phyloP scores from a whole-genome alignment of 495 filamentous ascomycete species.

The Hapsidospora chrysogenum region DNA sequence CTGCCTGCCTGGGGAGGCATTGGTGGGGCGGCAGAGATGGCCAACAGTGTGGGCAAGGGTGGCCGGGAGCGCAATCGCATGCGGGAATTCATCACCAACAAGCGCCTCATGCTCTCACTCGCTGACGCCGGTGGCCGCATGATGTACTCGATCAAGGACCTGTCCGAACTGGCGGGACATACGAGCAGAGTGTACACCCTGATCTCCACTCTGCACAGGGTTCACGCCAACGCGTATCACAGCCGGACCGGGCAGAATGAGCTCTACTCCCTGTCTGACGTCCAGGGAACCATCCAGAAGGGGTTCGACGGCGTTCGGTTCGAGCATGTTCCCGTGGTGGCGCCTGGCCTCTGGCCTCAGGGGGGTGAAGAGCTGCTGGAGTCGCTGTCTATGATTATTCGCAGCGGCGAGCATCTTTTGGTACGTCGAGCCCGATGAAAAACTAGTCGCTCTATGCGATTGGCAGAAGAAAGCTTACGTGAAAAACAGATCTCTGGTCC shows the following conservation, averaged over 20 bases:
- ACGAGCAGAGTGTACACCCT: slow-evolving; percentile 92
- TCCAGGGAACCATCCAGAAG: slow-evolving; percentile 81
- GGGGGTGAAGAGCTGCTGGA: slow-evolving; percentile 87
- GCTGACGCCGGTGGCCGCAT: slow-evolving; percentile 93
- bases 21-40: slow-evolving; percentile 50
- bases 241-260: slow-evolving; percentile 53
- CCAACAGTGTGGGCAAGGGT: slow-evolving; percentile 21
- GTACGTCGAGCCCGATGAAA: slow-evolving; percentile 8
- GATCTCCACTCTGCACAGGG: slow-evolving; percentile 84
- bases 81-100: slow-evolving; percentile 99
- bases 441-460: too few relatives aligned
- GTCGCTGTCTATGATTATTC: slow-evolving; percentile 71
- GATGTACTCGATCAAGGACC: slow-evolving; percentile 99
- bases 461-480: neutral
- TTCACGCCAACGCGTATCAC: slow-evolving; percentile 79
- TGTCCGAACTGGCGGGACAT: slow-evolving; percentile 87
- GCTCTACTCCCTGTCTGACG: slow-evolving; percentile 72
- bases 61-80: slow-evolving; percentile 69
- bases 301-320: slow-evolving; percentile 90
- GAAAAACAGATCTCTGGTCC: slow-evolving; percentile 60
- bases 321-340: slow-evolving; percentile 86
- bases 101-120: slow-evolving; percentile 92
- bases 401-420: slow-evolving; percentile 78
- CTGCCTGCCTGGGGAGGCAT: slow-evolving; percentile 87
- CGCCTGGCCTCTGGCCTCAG: slow-evolving; percentile 64